Evolutionary conservation across 177 flowering plant species (phyloP), one percentile per base, ranked within the genome.

Genomic region (Vitis hybrid): DNA sequence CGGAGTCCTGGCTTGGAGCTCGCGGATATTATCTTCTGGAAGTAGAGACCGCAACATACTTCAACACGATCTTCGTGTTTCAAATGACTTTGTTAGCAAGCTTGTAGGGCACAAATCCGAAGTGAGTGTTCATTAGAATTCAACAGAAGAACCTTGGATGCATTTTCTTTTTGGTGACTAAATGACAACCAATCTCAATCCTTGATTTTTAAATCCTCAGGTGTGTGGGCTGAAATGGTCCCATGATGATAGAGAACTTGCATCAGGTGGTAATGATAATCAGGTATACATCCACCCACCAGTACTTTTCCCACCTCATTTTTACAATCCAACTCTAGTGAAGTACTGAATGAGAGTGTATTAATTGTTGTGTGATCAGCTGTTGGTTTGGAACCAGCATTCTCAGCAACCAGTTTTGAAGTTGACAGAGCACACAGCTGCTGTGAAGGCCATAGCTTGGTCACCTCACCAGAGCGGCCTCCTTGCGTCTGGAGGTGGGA

Each of bases 201-300:
- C 60, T 45, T 62, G 33, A 50, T 51, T 16, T 72, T 56, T 71
- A 48, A 50, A 12, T 53, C 29, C 19, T 68, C 83, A 94, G 99
- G 97, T 96, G 7, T 94, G 99, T 76, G 98, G 98, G 39, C 77
- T 96, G 68, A 94, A 96, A 85, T 96, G 98, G 99, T 94, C 99
- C 15, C 92, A 86, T 73, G 99, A 95, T 80, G 99, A 95, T 78
- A 84, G 93, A 70, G 99, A 95, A 78, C 97, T 95, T 62, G 99
- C 99, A 64, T 95, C 99, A 0, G 99, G 99, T 65, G 99, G 99
- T 39, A 95, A 95, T 77, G 99, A 95, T 75, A 90, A 94, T 82
- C 98, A 94, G 98, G 98, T 93, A 75, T 14, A 1, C 8, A 48
- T 51, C 1, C 39, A 15, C 9, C 5, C 15, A 20, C 39, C 60